These are phyloP conservation scores for Bocquillonia castaneifolia DNA, from an alignment of 441 rosid genomes.

Conservation along the genomic window DNA sequence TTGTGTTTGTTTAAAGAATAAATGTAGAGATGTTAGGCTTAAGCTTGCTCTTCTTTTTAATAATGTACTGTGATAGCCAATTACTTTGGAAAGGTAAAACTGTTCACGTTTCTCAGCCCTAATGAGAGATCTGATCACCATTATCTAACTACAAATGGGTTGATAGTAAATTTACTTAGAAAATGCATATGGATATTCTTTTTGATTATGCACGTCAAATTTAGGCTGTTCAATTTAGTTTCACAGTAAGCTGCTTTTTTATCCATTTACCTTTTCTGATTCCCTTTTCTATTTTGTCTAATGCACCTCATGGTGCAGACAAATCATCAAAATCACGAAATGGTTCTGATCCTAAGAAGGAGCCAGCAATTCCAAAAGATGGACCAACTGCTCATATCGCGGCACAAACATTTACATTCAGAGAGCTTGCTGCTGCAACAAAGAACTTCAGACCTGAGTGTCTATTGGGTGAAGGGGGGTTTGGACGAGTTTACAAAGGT, in stretches of 20 bases:
- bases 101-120: not conserved
- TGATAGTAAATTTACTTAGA: not conserved
- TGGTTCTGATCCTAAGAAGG: constrained; percentile 67
- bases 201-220: not conserved
- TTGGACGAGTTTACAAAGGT: constrained; percentile 95
- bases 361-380: constrained; percentile 57
- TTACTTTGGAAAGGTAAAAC: not conserved
- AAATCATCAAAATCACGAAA: constrained; percentile 71
- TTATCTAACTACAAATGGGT: not conserved
- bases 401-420: constrained; percentile 85
- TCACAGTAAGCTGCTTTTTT: not conserved
- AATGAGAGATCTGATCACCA: not conserved
- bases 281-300: not conserved
- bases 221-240: not conserved
- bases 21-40: constrained; percentile 7
- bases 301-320: constrained; percentile 38
- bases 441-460: constrained; percentile 79
- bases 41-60: not conserved
- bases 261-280: not conserved
- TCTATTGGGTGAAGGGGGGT: constrained; percentile 95
- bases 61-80: not conserved
- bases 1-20: not conserved
- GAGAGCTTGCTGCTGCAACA: constrained; percentile 88
- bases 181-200: not conserved
- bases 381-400: constrained; percentile 67